Base-by-base conservation (phyloP, 208 protist species). In the Balamuthia mandrillaris region DNA sequence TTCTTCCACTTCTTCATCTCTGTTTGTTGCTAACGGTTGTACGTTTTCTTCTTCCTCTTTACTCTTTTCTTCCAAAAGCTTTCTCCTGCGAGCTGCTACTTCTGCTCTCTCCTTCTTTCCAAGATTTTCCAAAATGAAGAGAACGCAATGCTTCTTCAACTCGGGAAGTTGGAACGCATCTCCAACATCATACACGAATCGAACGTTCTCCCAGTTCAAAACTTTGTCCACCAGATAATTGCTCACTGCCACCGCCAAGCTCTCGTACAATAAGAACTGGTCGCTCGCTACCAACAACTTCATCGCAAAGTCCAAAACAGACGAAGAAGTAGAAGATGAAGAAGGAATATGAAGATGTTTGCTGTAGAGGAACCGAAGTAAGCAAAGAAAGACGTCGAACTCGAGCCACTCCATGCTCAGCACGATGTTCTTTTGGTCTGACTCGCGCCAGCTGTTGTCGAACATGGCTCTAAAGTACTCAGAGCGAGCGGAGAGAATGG, bases 391-490 rank as follows among this genome's bases (percentile, higher is more conserved):
- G 29, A 77, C 66, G 24, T 77, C 66, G 1, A 45, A 45, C 44
- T 77, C 66, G 16, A 77, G 47, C 47, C 14, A n/a, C 14, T 10
- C 18, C 47, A 52, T 10, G 14, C 47, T 52, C 18, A 18, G 47
- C 47, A 18, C 10, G 24, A 60, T 27, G 31, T 4, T 18, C 42
- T 52, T 42, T 42, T 56, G 66, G 21, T 77, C 66, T 6, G 66
- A 77, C 21, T 77, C 66, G 37, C 66, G 66, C 66, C 66, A 77
- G 44, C 54, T 39, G 3, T 39, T 56, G 44, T 39, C 54, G 44
- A 77, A 77, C 66, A 77, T 77, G 44, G 54, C 54, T 39, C 54
- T 77, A 45, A 77, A 77, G 44, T 77, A 77, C 29, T 77, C 66
- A 2, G 66, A 18, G 10, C 66, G 66, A 27, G 66, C 49, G 24